Percentiles rank a stretch among this genome's conserved stretches.
phyloP scores from a whole-genome alignment of 768 basidiomycete genomes.

The Dacryopinax primogenitus region DNA sequence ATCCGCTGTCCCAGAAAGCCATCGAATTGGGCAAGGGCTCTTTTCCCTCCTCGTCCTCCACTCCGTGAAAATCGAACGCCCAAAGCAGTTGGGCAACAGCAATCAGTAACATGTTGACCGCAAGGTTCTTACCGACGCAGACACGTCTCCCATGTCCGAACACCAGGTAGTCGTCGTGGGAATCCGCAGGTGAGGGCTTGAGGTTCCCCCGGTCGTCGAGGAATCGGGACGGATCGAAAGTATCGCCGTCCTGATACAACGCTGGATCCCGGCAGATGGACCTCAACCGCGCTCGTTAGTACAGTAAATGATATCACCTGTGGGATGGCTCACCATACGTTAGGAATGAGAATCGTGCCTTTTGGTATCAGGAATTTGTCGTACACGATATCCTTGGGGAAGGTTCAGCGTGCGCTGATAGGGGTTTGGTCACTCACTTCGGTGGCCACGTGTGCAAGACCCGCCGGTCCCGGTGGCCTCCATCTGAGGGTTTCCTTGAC shows the following conservation, averaged over 20 bases:
- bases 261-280: not conserved
- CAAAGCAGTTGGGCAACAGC: constrained; percentile 11
- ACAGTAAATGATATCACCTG: not conserved
- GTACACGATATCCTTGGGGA: not conserved
- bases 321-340: not conserved
- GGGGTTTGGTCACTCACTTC: not conserved
- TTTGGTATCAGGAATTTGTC: not conserved
- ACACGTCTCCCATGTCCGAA: constrained; percentile 12
- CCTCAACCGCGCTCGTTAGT: not conserved
- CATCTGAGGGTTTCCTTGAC: not conserved
- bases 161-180: not conserved
- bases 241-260: not conserved
- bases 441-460: not conserved
- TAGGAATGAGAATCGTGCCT: not conserved
- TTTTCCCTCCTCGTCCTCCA: not conserved
- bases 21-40: not conserved
- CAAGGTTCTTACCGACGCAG: constrained; percentile 10
- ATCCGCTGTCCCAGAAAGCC: not conserved
- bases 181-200: not conserved
- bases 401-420: not conserved
- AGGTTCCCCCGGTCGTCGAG: not conserved
- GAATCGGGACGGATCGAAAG: not conserved
- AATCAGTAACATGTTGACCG: constrained; percentile 5
- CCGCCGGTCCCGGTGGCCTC: not conserved
- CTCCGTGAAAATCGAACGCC: constrained; percentile 10